Evolutionary conservation across 164 flowering plant genomes (phyloP), one percentile per base, ranked within the genome.

Genomic region (Akebia trifoliata): DNA sequence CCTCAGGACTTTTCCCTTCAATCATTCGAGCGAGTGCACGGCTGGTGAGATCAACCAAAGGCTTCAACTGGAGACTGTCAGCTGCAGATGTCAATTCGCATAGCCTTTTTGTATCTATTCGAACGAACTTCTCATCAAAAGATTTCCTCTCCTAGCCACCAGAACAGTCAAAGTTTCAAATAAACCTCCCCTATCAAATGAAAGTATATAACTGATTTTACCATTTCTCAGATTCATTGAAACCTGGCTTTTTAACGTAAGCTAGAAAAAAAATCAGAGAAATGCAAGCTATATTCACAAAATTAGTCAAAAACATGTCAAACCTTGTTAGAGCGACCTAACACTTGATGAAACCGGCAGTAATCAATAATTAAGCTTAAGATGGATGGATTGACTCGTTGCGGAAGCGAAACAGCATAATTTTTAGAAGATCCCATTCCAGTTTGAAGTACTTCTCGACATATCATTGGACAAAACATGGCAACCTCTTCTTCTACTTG

Each of bases 401-500:
- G 85, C 18, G 97, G 97, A 57, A 91, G 94, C 6, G 82, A 53
- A 60, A 91, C 81, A 17, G 97, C 86, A 72, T 73, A 78, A 50
- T 74, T 82, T 70, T 91, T 91, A 20, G 96, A 84, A 58, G 90
- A 80, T 15, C 97, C 97, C 78, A 72, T 75, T 56, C 92, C 82
- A 18, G 62, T 83, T 55, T 87, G 89, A 58, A 81, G 64, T 51
- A 90, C 72, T 72, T 91, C 94, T 31, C 72, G 77, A 53, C 87
- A 81, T 69, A 91, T 91, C 76, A 83, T 67, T 34, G 97, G 97
- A 53, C 97, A 88, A 69, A 79, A 83, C 90, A 84, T 80, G 25
- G 96, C 96, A 76, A 86, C 85, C 67, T 91, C 96, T 75, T 86
- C 82, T 73, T 91, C 97, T 6, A 88, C 92, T 84, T 91, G 92